These are phyloP conservation scores for Amanita brunnescens DNA, from an alignment of 768 basidiomycete species.

Conservation along the genomic window DNA sequence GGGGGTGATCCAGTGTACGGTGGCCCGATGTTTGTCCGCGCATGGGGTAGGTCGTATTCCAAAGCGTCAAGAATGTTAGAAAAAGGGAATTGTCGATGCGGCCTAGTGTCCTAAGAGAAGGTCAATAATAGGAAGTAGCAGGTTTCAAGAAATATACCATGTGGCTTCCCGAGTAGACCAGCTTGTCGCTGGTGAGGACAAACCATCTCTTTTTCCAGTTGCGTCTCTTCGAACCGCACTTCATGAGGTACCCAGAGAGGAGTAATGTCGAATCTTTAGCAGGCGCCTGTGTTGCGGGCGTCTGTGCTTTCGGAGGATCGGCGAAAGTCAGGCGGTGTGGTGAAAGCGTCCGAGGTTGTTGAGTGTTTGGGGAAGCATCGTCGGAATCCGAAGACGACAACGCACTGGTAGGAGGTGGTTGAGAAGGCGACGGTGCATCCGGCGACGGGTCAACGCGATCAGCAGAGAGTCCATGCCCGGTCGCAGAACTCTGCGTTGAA, in stretches of 20 bases:
- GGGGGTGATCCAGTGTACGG: constrained; percentile 27
- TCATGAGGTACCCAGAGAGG: constrained; percentile 89
- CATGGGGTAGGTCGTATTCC: constrained; percentile 65
- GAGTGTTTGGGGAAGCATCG: constrained; percentile 43
- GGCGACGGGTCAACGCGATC: constrained; percentile 15
- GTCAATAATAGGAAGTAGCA: constrained; percentile 8
- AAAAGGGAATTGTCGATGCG: constrained; percentile 80
- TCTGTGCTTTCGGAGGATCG: constrained; percentile 35
- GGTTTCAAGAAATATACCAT: constrained; percentile 54
- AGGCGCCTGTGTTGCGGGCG: constrained; percentile 42
- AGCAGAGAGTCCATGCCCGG: constrained; percentile 43
- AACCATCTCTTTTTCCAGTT: constrained; percentile 99
- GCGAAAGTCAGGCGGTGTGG: constrained; percentile 32
- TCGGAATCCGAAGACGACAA: constrained; percentile 78
- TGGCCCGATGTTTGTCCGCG: constrained; percentile 38
- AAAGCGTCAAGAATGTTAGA: constrained; percentile 85
- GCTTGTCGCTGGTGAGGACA: constrained; percentile 77
- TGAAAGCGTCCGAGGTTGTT: constrained; percentile 22
- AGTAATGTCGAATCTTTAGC: constrained; percentile 50
- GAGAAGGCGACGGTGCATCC: constrained; percentile 38
- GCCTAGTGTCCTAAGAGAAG: constrained; percentile 67
- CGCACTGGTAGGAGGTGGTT: constrained; percentile 31
- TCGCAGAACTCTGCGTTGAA: constrained; percentile 48
- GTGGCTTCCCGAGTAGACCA: constrained; percentile 87
- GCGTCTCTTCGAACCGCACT: constrained; percentile 87